Base-by-base conservation (phyloP, 768 basidiomycete species). In the Trametes villosa region DNA sequence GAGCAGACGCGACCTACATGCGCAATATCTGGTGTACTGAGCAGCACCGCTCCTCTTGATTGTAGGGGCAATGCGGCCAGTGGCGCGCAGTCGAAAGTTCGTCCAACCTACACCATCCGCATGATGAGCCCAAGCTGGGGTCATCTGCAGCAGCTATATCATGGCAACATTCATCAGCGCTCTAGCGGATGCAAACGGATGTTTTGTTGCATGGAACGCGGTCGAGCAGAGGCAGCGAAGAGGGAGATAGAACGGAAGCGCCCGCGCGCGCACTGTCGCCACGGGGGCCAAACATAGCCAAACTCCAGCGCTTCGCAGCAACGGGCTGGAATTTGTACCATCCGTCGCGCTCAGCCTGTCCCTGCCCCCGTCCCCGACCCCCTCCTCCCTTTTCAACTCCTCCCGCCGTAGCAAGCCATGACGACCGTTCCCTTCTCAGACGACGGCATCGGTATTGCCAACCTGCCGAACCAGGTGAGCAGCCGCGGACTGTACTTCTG, bases 401-500 rank as follows among this genome's bases (percentile, higher is more conserved):
- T 41, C 42, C 24, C 34, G 44, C 42, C 42, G 24, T 44, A 50
- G 44, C 53, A 31, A 38, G 52, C 38, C 46, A 65, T 56, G 49
- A 60, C 65, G 50, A 53, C 69, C 38, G 55, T 58, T 42, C 59
- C 67, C 50, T 66, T 68, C 57, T 81, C 81, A 62, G 90, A 92
- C 64, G 90, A 92, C 75, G 92, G 92, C 64, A 93, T 94, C 75
- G 94, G 94, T 66, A 95, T 96, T 72, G 92, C 94, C 72, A 98
- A 98, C 81, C 83, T 99, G 67, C 97, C 96, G 51, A 98, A 98
- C 83, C 97, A 98, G 86, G 95, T 95, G 50, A 63, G 84, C 71
- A 56, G 36, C 53, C 49, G 53, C 60, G 65, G 41, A 17, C 42
- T 9, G 44, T 9, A 20, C 24, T 38, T 20, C 31, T 17, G 27